Conservation (phyloP, 2,329 filamentous ascomycete species). For the Diaporthe helianthi region DNA sequence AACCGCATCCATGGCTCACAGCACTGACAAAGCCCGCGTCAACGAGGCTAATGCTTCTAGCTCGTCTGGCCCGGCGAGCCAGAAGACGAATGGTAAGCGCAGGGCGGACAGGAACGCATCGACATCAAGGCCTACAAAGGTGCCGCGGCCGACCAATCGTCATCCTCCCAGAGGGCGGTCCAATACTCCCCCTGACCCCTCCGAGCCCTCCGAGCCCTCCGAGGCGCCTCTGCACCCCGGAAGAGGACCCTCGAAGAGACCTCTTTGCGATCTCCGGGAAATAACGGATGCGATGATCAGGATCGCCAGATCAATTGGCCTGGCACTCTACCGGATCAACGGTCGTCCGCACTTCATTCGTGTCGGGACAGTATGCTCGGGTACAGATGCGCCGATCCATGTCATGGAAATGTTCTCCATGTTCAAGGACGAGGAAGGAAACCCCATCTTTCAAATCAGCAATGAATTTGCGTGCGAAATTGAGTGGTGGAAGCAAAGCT, state of each 20-base stretch:
- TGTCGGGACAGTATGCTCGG: slow-evolving; percentile 79
- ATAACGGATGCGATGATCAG: slow-evolving; percentile 11
- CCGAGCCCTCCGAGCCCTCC: not conserved
- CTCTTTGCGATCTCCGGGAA: slow-evolving; percentile 12
- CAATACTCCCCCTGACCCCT: too few species aligned
- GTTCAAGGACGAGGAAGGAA: slow-evolving; percentile 26
- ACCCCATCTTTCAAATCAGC: slow-evolving; percentile 24
- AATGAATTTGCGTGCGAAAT: slow-evolving; percentile 70
- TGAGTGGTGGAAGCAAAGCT: slow-evolving; percentile 68
- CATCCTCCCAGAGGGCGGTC: not conserved
- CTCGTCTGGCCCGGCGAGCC: too few species aligned
- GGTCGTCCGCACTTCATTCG: slow-evolving; percentile 19
- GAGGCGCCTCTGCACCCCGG: not conserved
- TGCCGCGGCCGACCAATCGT: too few species aligned
- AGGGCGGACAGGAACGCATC: not conserved
- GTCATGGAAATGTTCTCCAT: slow-evolving; percentile 45
- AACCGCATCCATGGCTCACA: too few species aligned
- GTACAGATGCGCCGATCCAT: slow-evolving; percentile 77
- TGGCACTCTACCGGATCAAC: slow-evolving; percentile 1
- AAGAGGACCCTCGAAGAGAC: not conserved
- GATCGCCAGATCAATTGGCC: not conserved
- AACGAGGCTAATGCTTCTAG: too few species aligned
- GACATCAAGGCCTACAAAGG: not conserved
- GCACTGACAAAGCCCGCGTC: too few species aligned
- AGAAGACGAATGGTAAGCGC: not conserved